phyloP scores from a whole-genome alignment of 2,329 filamentous ascomycete species.

The Curvularia spicifera region DNA sequence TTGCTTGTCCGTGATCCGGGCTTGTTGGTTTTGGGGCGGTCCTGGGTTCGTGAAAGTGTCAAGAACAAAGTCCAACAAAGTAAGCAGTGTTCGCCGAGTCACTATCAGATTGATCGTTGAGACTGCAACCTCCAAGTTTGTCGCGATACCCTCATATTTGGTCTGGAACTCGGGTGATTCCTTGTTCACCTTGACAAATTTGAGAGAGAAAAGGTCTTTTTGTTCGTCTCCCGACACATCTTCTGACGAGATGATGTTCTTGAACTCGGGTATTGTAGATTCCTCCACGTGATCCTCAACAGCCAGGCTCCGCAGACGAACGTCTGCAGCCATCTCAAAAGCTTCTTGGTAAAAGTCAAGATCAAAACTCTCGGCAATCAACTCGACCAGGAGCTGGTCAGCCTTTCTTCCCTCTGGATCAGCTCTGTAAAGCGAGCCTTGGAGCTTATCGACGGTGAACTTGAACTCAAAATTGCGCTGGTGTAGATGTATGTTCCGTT shows the following conservation, averaged over 20 bases:
- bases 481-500: slow-evolving; percentile 66
- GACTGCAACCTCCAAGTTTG: slow-evolving; percentile 86
- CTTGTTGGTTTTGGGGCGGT: slow-evolving; percentile 51
- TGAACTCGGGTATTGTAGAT: slow-evolving; percentile 86
- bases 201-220: slow-evolving; percentile 83
- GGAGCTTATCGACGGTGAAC: slow-evolving; percentile 92
- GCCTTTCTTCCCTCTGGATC: slow-evolving; percentile 77
- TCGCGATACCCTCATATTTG: slow-evolving; percentile 91
- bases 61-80: slow-evolving; percentile 90
- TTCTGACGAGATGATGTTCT: slow-evolving; percentile 95
- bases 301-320: slow-evolving; percentile 82
- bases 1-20: slow-evolving; percentile 38
- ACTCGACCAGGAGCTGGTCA: slow-evolving; percentile 84
- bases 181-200: slow-evolving; percentile 86
- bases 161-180: slow-evolving; percentile 92
- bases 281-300: slow-evolving; percentile 95
- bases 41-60: slow-evolving; percentile 81
- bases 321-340: slow-evolving; percentile 92
- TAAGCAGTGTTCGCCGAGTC: slow-evolving; percentile 89
- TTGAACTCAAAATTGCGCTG: slow-evolving; percentile 95
- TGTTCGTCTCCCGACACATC: slow-evolving; percentile 71
- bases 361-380: slow-evolving; percentile 87
- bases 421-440: slow-evolving; percentile 88
- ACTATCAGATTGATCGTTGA: slow-evolving; percentile 97
- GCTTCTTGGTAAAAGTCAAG: slow-evolving; percentile 86